phyloP scores from a whole-genome alignment of 352 stramenopile genomes.

The Phytophthora fragariaefolia region DNA sequence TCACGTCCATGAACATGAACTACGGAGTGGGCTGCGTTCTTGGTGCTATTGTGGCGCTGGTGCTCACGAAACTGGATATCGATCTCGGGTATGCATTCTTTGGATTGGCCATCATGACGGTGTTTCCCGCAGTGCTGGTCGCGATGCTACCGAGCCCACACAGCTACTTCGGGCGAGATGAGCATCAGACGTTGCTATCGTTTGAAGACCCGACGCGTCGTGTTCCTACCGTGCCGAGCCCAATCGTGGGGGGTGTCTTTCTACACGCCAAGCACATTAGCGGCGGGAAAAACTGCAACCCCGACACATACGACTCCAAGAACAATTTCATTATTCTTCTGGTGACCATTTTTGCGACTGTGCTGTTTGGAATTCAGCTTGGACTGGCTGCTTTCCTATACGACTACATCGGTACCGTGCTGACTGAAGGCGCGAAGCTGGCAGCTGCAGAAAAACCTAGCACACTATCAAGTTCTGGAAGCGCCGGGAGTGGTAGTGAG shows the following conservation, averaged over 20 bases:
- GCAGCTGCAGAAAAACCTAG: slow-evolving; percentile 16
- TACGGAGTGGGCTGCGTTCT: slow-evolving; percentile 72
- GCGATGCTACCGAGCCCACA: slow-evolving; percentile 46
- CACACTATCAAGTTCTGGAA: slow-evolving; percentile 22
- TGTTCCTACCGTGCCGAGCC: slow-evolving; percentile 80
- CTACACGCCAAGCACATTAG: slow-evolving; percentile 81
- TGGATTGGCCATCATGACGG: slow-evolving; percentile 50
- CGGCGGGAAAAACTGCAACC: slow-evolving; percentile 75
- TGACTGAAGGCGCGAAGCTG: slow-evolving; percentile 35
- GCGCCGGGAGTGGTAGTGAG: slow-evolving; percentile 17
- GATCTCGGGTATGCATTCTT: slow-evolving; percentile 70
- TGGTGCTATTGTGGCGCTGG: slow-evolving; percentile 54
- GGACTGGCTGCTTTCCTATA: slow-evolving; percentile 82
- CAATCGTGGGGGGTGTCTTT: slow-evolving; percentile 85
- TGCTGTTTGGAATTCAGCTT: slow-evolving; percentile 81
- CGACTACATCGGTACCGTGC: slow-evolving; percentile 76
- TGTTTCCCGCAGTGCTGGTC: slow-evolving; percentile 55
- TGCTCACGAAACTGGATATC: slow-evolving; percentile 54
- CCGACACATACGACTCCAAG: slow-evolving; percentile 82
- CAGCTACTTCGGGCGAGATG: slow-evolving; percentile 55
- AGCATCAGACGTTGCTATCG: slow-evolving; percentile 66
- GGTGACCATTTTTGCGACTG: slow-evolving; percentile 80
- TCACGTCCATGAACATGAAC: slow-evolving; percentile 78
- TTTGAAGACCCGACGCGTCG: slow-evolving; percentile 78
- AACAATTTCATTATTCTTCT: slow-evolving; percentile 89